Evolutionary conservation across 495 filamentous ascomycete species (phyloP).

Genomic region (Tuber melanosporum): DNA sequence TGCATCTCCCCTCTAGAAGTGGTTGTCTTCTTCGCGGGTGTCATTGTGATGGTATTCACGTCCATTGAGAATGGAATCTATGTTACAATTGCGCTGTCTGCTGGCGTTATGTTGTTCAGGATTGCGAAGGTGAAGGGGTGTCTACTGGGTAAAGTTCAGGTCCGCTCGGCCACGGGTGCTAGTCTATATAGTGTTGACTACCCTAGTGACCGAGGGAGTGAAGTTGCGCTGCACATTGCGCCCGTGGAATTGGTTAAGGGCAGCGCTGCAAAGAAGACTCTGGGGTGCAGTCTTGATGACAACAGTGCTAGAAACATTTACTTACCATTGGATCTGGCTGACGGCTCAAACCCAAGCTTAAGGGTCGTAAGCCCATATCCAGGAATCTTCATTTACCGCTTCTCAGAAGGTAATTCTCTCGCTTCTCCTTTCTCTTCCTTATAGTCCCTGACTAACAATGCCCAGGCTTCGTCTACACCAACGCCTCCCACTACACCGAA

Average conservation of each 20-base stretch:
- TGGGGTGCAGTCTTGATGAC: not conserved
- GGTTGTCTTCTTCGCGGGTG: constrained; percentile 90
- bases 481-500: constrained; percentile 85
- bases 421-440: not conserved
- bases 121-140: constrained; percentile 72
- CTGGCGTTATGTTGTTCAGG: constrained; percentile 75
- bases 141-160: constrained; percentile 81
- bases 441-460: constrained; percentile 1
- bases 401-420: constrained; percentile 64
- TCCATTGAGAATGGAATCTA: constrained; percentile 92
- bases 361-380: constrained; percentile 74
- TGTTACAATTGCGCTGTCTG: constrained; percentile 67
- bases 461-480: constrained; percentile 76
- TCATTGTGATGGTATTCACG: constrained; percentile 80
- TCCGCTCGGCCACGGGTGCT: constrained; percentile 81
- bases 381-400: constrained; percentile 95
- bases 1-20: constrained; percentile 82
- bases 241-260: not conserved
- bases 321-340: constrained; percentile 75
- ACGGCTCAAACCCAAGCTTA: constrained; percentile 85
- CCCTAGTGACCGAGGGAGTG: constrained; percentile 43
- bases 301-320: constrained; percentile 56
- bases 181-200: constrained; percentile 56
- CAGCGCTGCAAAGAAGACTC: not conserved
- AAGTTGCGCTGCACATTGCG: constrained; percentile 4